A percentile compares a stretch with the other conserved stretches of the same genome.
These are phyloP conservation scores for Phytophthora citrophthora DNA, from an alignment of 352 stramenopile genomes.

Conservation along the genomic window DNA sequence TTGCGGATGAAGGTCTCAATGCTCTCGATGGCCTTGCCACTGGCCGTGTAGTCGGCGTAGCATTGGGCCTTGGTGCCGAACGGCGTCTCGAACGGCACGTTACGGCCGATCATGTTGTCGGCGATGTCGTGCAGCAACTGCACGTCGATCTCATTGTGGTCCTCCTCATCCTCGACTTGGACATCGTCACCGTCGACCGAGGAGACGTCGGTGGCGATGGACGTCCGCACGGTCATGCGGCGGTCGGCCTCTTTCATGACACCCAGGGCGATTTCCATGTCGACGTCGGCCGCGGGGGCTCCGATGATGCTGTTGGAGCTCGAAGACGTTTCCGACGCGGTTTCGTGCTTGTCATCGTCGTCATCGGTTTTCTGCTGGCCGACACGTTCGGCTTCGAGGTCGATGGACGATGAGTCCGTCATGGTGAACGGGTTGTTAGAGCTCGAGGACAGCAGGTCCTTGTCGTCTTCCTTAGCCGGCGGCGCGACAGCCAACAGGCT, in stretches of 20 bases:
- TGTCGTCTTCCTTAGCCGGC: conserved; percentile 8
- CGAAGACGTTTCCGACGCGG: conserved; percentile 24
- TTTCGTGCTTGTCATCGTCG: conserved; percentile 27
- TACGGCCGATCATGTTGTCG: conserved; percentile 60
- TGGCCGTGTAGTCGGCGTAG: conserved; percentile 97
- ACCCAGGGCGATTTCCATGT: conserved; percentile 14
- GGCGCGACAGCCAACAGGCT: conserved; percentile 16
- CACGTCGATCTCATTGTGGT: conserved; percentile 29
- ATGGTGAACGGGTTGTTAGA: conserved; percentile 25
- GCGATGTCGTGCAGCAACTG: conserved; percentile 50
- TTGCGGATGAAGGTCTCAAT: conserved; percentile 93
- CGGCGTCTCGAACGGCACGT: conserved; percentile 62
- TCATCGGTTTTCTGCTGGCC: conserved; percentile 10
- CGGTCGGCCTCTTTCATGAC: conserved; percentile 32
- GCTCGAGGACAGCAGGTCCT: conserved; percentile 14
- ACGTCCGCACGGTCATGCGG: conserved; percentile 27
- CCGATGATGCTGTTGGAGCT: conserved; percentile 31
- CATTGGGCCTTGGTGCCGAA: conserved; percentile 85
- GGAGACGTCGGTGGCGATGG: conserved; percentile 31
- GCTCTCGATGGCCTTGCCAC: conserved; percentile 85
- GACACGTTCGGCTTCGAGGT: conserved; percentile 28
- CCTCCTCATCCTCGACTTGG: conserved; percentile 20
- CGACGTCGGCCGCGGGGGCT: conserved; percentile 1
- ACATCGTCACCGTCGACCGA: conserved; percentile 20
- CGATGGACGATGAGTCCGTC: conserved; percentile 28